Evolutionary conservation across 345 rosid species (phyloP).

Genomic region (Acer campestre): DNA sequence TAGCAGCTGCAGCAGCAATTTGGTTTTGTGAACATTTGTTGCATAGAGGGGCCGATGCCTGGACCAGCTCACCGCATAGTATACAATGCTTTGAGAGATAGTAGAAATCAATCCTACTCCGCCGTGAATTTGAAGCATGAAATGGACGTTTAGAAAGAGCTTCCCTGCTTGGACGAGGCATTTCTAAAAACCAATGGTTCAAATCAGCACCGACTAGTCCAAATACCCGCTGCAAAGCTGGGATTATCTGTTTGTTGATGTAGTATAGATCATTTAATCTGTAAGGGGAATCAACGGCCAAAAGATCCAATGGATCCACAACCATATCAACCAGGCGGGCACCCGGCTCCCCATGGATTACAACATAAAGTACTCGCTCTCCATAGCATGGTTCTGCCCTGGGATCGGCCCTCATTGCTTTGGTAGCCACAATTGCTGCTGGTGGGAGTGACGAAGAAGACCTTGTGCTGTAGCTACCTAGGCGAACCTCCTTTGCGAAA

Average conservation of each 20-base stretch:
- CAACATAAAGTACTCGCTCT: constrained; percentile 88
- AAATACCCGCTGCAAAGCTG: constrained; percentile 83
- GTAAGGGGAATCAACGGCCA: constrained; percentile 73
- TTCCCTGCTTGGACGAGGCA: constrained; percentile 82
- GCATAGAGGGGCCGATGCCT: constrained; percentile 64
- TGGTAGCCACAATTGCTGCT: constrained; percentile 89
- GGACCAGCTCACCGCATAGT: constrained; percentile 87
- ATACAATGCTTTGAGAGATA: constrained; percentile 88
- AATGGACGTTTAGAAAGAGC: constrained; percentile 55
- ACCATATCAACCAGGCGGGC: constrained; percentile 94
- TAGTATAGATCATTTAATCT: constrained; percentile 86
- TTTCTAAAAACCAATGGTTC: constrained; percentile 80
- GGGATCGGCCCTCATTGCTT: constrained; percentile 85
- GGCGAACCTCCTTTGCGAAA: constrained; percentile 95
- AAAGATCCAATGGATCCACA: constrained; percentile 81
- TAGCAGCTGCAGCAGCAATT: constrained; percentile 57
- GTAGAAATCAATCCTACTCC: constrained; percentile 77
- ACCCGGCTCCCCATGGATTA: constrained; percentile 93
- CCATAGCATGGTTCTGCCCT: constrained; percentile 92
- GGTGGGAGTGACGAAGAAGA: constrained; percentile 79
- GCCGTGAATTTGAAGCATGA: constrained; percentile 48
- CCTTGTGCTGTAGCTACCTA: constrained; percentile 80
- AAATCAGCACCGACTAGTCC: constrained; percentile 88
- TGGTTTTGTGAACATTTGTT: constrained; percentile 56
- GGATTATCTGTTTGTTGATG: constrained; percentile 93